Evolutionary conservation across 305 asterid genomes (phyloP), one percentile per base, ranked within the genome.

Genomic region (Fraxinus velutina): DNA sequence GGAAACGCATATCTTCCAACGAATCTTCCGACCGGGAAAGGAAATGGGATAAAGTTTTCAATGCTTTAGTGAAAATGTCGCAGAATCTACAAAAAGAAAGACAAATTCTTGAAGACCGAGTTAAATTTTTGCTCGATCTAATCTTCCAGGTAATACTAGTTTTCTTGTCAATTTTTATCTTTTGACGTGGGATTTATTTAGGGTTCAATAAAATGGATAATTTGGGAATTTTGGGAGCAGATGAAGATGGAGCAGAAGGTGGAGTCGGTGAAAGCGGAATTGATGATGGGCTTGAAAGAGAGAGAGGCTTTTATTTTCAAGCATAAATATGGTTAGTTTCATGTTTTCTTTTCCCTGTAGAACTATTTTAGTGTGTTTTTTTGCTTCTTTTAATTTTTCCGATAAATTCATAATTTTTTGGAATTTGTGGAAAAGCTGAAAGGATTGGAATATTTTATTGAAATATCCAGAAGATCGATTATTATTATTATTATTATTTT

Each of bases 321-420:
- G 88, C 86, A 83, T 37, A 91, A 90, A 88, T 84, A 84, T 82
- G 99, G 97, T 93, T 83, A 62, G 91, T 87, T 78, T 50, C 47
- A 2, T 27, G 1, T 50, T 12, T 73, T 12, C 8, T 50, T 50
- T 66, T 30, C 10, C 37, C 32, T 34, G 6, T 34, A 6, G 30
- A 32, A 75, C 30, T 36, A 47, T 29, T 44, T 44, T 15, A 34
- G 6, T 57, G 36, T 42, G 4, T 33, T 44, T 30, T 30, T 57
- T 30, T 32, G 5, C 12, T 13, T 50, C 50, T 52, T 17, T 79
- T 37, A 32, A 64, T 13, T 32, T 55, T 64, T 78, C 73, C 22
- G 36, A 47, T 32, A 6, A 47, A 33, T 79, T 4, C 80, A 19
- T n/a, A 4, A 15, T 10, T 8, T 70, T 22, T 82, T 19, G 55